Percentiles rank a stretch among this genome's conserved stretches.
phyloP scores from a whole-genome alignment of 805 yeast genomes.

The Priceomyces haplophilus region DNA sequence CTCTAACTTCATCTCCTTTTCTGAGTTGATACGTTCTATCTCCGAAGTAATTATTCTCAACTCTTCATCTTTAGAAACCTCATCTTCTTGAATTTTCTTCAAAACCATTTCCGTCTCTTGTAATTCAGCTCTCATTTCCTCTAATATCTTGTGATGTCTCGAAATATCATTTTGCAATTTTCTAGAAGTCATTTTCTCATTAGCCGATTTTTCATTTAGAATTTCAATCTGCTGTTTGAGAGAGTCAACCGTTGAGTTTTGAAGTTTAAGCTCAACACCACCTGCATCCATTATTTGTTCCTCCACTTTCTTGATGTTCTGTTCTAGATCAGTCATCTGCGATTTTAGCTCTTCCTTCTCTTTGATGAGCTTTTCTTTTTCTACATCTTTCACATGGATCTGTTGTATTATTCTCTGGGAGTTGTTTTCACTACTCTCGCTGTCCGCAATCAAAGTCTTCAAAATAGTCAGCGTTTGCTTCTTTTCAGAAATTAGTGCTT shows the following conservation, averaged over 20 bases:
- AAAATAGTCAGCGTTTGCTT: slow-evolving; percentile 44
- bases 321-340: slow-evolving; percentile 55
- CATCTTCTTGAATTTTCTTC: slow-evolving; percentile 17
- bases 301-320: slow-evolving; percentile 58
- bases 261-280: slow-evolving; percentile 78
- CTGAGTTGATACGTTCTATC: slow-evolving; percentile 30
- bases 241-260: slow-evolving; percentile 79
- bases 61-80: slow-evolving; percentile 24
- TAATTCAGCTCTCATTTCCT: slow-evolving; percentile 48
- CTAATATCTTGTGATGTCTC: slow-evolving; percentile 49
- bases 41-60: slow-evolving; percentile 28
- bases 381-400: slow-evolving; percentile 27
- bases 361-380: slow-evolving; percentile 15
- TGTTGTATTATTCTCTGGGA: slow-evolving; percentile 37
- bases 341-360: slow-evolving; percentile 38
- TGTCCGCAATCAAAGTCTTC: slow-evolving; percentile 39
- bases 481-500: slow-evolving; percentile 54
- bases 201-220: slow-evolving; percentile 51
- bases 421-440: slow-evolving; percentile 24
- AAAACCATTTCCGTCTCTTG: slow-evolving; percentile 23
- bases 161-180: slow-evolving; percentile 64
- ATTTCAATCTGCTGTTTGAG: slow-evolving; percentile 64
- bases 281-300: slow-evolving; percentile 86
- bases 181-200: slow-evolving; percentile 52
- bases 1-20: slow-evolving; percentile 39